Conservation (phyloP, 768 basidiomycete genomes). For the Naganishia antarctica region DNA sequence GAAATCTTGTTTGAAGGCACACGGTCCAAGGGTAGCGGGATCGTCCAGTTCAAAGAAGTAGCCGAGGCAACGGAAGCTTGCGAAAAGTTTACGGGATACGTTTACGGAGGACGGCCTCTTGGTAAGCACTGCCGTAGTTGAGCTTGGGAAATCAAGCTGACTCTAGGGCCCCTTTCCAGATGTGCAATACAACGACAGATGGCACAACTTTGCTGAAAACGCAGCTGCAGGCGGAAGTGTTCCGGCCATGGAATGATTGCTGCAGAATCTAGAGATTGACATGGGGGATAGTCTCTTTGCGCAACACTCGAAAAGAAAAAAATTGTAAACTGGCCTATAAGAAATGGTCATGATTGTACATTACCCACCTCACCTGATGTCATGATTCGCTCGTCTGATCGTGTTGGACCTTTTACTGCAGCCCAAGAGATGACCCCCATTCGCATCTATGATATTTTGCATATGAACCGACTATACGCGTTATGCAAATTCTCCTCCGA, state of each 20-base stretch:
- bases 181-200: constrained; percentile 90
- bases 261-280: not conserved
- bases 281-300: no score
- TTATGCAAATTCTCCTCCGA: constrained; percentile 35
- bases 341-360: no score
- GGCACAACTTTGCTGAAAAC: constrained; percentile 85
- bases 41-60: constrained; percentile 86
- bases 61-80: constrained; percentile 91
- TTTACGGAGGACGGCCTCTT: constrained; percentile 86
- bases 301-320: no score
- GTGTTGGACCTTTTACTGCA: no score
- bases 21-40: constrained; percentile 88
- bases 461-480: not conserved
- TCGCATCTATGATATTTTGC: not conserved
- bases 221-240: constrained; percentile 68
- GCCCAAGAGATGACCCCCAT: no score
- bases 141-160: not conserved
- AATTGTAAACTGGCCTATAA: no score
- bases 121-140: constrained; percentile 53
- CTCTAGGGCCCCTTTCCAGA: constrained; percentile 52
- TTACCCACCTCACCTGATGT: no score
- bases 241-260: not conserved
- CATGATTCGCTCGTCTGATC: no score
- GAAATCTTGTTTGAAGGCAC: constrained; percentile 91
- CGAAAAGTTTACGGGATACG: constrained; percentile 92